These are phyloP conservation scores for Quercus wislizeni DNA, from an alignment of 306 rosid species.

Conservation along the genomic window DNA sequence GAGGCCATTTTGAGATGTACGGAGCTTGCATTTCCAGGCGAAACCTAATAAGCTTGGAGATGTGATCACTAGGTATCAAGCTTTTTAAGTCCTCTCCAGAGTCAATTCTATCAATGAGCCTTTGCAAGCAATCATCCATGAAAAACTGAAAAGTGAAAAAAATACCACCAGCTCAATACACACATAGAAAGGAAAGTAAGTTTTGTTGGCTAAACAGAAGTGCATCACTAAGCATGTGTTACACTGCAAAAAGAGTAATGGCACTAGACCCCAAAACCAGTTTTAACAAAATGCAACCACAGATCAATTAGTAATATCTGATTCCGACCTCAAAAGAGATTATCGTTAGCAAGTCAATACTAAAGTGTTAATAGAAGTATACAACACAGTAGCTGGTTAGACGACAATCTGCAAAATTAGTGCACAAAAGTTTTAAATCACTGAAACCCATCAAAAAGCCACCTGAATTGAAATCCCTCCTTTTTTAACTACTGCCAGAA, in stretches of 20 bases:
- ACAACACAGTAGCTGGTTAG: not conserved
- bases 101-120: constrained; percentile 64
- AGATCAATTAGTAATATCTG: not conserved
- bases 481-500: not conserved
- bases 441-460: not conserved
- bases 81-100: constrained; percentile 51
- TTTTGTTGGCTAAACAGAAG: constrained; percentile 8
- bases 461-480: not conserved
- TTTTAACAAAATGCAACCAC: not conserved
- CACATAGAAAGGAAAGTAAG: not conserved
- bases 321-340: not conserved
- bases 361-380: too few relatives aligned
- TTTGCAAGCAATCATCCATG: constrained; percentile 81
- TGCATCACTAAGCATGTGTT: constrained; percentile 8
- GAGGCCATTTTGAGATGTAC: constrained; percentile 87
- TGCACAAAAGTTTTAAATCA: not conserved
- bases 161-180: constrained; percentile 16
- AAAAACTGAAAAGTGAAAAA: constrained; percentile 41
- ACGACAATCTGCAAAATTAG: not conserved
- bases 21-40: constrained; percentile 92
- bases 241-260: not conserved
- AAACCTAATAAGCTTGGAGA: constrained; percentile 62
- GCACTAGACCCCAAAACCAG: not conserved
- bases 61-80: constrained; percentile 61
- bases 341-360: not conserved